Base-by-base conservation (phyloP, 2,329 filamentous ascomycete genomes). In the Hortaea werneckii region DNA sequence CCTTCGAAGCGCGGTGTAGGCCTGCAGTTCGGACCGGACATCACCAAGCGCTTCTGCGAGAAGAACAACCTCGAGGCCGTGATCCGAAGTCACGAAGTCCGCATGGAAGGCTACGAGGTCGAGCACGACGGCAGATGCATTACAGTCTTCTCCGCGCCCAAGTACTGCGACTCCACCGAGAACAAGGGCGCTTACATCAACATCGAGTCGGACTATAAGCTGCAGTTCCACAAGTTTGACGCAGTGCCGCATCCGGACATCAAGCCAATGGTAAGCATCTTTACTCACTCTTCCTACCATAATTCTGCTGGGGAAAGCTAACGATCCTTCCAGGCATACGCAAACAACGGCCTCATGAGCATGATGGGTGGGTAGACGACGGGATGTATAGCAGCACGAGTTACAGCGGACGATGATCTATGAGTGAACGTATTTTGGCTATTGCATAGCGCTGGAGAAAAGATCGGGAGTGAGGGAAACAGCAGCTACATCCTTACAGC, bases 141-240 rank as follows among this genome's bases (percentile, higher is more conserved):
- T 58, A 98, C 92, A 40, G 92, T 98, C 57, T 98, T 98, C 74
- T 96, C 90, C 37, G 92, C 92, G 27, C 92, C 92, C 35, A 94
- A 82, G 67, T 98, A 98, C 67, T 98, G 92, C 68, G 92, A 98
- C 65, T 87, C 87, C 58, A 96, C 92, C 0, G 90, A 95, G 71
- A 98, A 98, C 71, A 92, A 89, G 72, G 92, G 92, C 53, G 92
- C 92, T 12, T 98, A 94, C 67, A 98, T 98, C 77, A 96, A 98
- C 68, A 84, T 98, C 54, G 85, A 86, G 29, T 78, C 86, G 11
- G 86, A 95, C 51, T 87, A 94, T 65, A 94, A 95, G 74, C 82
- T 96, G 58, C 73, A 87, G 34, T 98, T 86, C 70, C 79, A 92
- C 65, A 83, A 95, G 64, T 98, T 98, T 57, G 89, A 96, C 58